Evolutionary conservation across 2,329 filamentous ascomycete genomes (phyloP).

Genomic region (Myriosclerotinia duriaeana): DNA sequence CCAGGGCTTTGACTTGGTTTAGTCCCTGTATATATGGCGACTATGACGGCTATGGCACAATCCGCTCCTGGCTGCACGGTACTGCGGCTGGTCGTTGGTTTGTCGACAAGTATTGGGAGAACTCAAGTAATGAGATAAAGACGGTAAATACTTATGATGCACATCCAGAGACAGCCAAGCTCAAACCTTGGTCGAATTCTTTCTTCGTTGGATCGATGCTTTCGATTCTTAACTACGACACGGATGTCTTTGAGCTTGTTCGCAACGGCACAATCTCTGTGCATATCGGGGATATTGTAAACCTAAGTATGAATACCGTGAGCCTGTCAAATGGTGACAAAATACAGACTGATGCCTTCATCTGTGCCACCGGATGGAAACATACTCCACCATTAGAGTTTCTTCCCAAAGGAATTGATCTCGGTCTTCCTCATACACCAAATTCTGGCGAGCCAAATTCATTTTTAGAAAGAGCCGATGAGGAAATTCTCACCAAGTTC

Average conservation of each 20-base stretch:
- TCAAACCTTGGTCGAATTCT: constrained; percentile 52
- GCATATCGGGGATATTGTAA: constrained; percentile 52
- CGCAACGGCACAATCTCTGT: constrained; percentile 52
- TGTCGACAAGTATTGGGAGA: constrained; percentile 57
- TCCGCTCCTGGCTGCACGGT: constrained; percentile 57
- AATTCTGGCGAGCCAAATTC: constrained; percentile 38
- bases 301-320: constrained; percentile 48
- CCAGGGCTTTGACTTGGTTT: constrained; percentile 70
- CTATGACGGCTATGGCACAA: constrained; percentile 57
- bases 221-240: constrained; percentile 60
- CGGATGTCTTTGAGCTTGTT: constrained; percentile 57
- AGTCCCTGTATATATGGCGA: constrained; percentile 72
- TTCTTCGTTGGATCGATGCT: constrained; percentile 56
- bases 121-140: constrained; percentile 57
- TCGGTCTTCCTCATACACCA: constrained; percentile 51
- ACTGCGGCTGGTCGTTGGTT: constrained; percentile 57
- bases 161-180: constrained; percentile 53
- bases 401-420: constrained; percentile 47
- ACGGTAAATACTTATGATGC: constrained; percentile 53
- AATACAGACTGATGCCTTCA: constrained; percentile 52
- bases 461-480: constrained; percentile 49
- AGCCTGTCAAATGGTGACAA: constrained; percentile 51
- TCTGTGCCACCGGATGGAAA: constrained; percentile 61
- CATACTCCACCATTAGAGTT: constrained; percentile 54
- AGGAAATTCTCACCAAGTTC: constrained; percentile 53